Base-by-base conservation (phyloP, 2,329 filamentous ascomycete genomes). In the Dothistroma septosporum region DNA sequence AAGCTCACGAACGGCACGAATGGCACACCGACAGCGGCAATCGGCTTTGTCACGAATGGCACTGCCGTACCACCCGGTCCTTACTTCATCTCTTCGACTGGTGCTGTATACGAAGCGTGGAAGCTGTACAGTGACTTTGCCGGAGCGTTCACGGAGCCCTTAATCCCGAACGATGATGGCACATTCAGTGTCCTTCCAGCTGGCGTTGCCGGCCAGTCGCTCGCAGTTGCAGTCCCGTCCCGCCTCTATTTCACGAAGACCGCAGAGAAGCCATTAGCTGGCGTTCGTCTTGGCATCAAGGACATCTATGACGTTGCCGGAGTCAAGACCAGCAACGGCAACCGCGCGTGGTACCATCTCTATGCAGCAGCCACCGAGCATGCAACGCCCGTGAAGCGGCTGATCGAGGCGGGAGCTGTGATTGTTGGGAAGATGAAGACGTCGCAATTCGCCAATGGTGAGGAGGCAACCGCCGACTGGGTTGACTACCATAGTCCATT, bases 241-340 rank as follows among this genome's bases (percentile, higher is more conserved):
- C 78, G 85, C 10, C 74, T 87, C 0, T 87, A 87, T 73, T 85
- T 77, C 72, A 80, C 77, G 2, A 80, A 77, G 50, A 83, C 81
- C 0, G 67, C 72, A 0, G 75, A 78, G n/a, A 80, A 83, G 67
- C 85, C 85, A 0, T 76, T 88, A 0, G 82, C 83, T 5, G 85
- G 86, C 19, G 79, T 86, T 3, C 79, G 86, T 19, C 70, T 88
- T 0, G 85, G 80, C 0, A 78, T 88, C 58, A 89, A 88, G 70
- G 86, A 88, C 64, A 83, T 87, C 52, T 85, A 80, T 66, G 78
- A 85, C 63, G 72, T 87, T 44, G 78, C 79, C 22, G 86, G 86
- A 1, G 71, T 86, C 0, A 78, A 78, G 12, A 86, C 83, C 0
- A 78, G 78, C 0, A 77, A 82, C 33, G 86, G 85, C 0, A 87